Evolutionary conservation across 2,329 filamentous ascomycete genomes (phyloP), one percentile per base, ranked within the genome.

Genomic region (Helotiales sp.): DNA sequence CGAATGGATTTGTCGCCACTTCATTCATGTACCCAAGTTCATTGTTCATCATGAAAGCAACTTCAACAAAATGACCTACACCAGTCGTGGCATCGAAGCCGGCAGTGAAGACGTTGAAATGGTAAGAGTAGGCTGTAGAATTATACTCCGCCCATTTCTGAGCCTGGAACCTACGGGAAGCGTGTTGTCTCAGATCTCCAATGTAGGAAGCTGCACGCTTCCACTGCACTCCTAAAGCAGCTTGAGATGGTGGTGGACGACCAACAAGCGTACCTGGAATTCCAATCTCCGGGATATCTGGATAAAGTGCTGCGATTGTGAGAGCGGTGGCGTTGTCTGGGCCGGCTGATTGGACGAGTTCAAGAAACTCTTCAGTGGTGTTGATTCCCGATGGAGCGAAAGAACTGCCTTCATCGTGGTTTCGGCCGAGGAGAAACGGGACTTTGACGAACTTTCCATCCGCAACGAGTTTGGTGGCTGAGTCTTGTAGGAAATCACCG

Each of bases 381-480:
- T 89, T 84, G 68, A 90, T 83, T 17, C 83, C 84, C 6, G 68
- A 75, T 11, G 82, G 81, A 0, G 81, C 84, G 72, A 89, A 90
- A 0, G 80, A 79, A 0, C 84, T 84, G 2, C 88, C 90, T 75
- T 92, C 90, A 71, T 92, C 89, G 0, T 84, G 84, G 75, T 91
- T 91, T 40, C 84, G 84, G 6, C 90, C 89, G 37, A 84, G 79
- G 6, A 92, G 81, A 52, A 91, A 83, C 1, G 89, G 87, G 0
- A 91, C 86, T 61, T 86, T 82, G 64, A 90, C 85, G 70, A 91
- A 91, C 20, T 83, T 82, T 55, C 88, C 88, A 5, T 82, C 76
- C 1, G 79, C 78, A 3, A 92, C 78, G 68, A 88, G 84, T 7
- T 82, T 76, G 15, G 84, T 85, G 0, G 82, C 83, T 69, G 81